Evolutionary conservation across 2,329 filamentous ascomycete genomes (phyloP), one percentile per base, ranked within the genome.

Genomic region (Alternaria sp.): DNA sequence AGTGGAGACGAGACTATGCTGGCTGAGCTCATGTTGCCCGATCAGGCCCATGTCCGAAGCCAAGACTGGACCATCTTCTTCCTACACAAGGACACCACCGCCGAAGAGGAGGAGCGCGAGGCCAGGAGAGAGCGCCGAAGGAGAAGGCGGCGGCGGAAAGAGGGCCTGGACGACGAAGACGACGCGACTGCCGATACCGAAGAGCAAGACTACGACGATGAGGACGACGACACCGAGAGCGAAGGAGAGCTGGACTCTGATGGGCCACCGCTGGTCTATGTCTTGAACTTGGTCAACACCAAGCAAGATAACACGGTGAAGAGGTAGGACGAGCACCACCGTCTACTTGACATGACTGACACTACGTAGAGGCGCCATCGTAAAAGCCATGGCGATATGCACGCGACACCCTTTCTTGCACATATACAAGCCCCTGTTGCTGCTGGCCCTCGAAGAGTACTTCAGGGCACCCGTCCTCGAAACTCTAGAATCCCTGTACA

Each of bases 1-100:
- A 97, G 93, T 52, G 94, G 95, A 32, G 94, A 99, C 77, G 95
- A 99, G 82, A 91, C 97, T 74, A 98, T 98, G 94, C 82, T 99
- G 74, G 95, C 95, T 7, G 95, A 99, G 83, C 87, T 99, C 74
- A 99, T 99, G 95, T 83, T 99, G 77, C 95, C 95, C 0, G 95
- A 99, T 79, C 94, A 98, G 80, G 93, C 94, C 22, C 95, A 99
- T 81, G 89, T 95, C 63, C 88, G 95, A 40, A 94, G 92, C 74
- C 94, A 98, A 80, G 95, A 99, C 78, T 99, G 95, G 95, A 99
- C 95, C 43, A 97, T 98, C 57, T 99, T 99, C 83, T 99, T 99
- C 77, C 79, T 99, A 58, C 95, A 99, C 82, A 98, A 98, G 78
- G 95, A 99, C 78, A 92, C 90, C 4, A 94, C 89, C 62, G 89